These are phyloP conservation scores for Brassica hybrid DNA, from an alignment of 441 rosid species.

Conservation along the genomic window DNA sequence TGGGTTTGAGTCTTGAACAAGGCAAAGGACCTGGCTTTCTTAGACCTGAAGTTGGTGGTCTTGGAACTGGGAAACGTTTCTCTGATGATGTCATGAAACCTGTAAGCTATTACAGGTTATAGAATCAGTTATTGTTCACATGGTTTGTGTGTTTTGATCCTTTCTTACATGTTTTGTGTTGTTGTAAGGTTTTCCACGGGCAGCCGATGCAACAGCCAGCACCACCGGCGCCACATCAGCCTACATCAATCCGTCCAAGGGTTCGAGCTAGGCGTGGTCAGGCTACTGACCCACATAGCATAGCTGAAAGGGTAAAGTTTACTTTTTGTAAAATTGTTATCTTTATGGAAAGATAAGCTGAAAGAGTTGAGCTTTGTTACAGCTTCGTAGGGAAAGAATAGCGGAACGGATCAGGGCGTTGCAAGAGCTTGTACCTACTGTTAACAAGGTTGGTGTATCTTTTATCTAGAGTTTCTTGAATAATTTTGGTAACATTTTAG, in stretches of 20 bases:
- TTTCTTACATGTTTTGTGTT: conserved; percentile 28
- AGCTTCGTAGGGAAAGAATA: conserved; percentile 97
- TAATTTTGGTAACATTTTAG: conserved; percentile 17
- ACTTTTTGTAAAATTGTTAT: not conserved
- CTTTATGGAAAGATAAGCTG: not conserved
- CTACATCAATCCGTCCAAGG: conserved; percentile 93
- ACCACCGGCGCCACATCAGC: conserved; percentile 84
- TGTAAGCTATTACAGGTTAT: conserved; percentile 43
- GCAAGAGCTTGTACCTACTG: conserved; percentile 98
- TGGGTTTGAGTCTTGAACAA: conserved; percentile 91
- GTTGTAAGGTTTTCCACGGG: conserved; percentile 81
- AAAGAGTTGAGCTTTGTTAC: conserved; percentile 33
- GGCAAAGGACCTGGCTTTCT: conserved; percentile 78
- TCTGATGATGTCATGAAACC: conserved; percentile 73
- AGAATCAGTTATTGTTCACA: not conserved
- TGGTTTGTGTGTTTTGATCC: not conserved
- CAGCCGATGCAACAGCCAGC: conserved; percentile 77
- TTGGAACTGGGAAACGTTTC: conserved; percentile 77
- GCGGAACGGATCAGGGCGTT: conserved; percentile 97
- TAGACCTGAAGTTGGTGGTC: conserved; percentile 76
- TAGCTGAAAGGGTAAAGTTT: conserved; percentile 86
- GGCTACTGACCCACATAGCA: conserved; percentile 99
- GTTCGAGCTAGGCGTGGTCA: conserved; percentile 99
- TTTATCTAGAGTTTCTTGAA: conserved; percentile 3
- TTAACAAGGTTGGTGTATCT: conserved; percentile 68